Evolutionary conservation across 305 asterid species (phyloP).

Genomic region (Plantago lanceolata): DNA sequence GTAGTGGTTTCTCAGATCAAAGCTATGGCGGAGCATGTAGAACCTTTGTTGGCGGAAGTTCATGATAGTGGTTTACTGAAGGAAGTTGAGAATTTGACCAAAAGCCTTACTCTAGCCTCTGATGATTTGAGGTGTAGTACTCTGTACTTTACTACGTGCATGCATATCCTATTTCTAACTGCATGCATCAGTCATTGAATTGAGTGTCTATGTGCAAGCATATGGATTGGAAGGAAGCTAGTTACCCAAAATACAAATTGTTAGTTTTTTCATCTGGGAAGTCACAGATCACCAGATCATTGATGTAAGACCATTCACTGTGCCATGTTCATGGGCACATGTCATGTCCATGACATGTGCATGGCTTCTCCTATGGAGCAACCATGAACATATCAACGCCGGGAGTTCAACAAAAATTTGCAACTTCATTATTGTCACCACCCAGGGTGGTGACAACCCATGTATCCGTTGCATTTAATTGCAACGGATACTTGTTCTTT

Average conservation of each 20-base stretch:
- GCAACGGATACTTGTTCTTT: too few relatives aligned
- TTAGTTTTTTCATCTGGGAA: neutral
- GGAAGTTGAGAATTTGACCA: conserved; percentile 80
- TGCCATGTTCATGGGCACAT: too few relatives aligned
- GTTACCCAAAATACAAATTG: neutral
- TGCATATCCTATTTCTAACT: conserved; percentile 4
- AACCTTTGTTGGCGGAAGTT: conserved; percentile 83
- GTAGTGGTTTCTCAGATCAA: conserved; percentile 81
- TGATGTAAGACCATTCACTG: too few relatives aligned
- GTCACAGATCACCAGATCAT: neutral
- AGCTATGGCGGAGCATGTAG: conserved; percentile 86
- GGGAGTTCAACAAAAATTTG: too few relatives aligned
- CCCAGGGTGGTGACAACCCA: too few relatives aligned
- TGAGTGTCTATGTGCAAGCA: neutral
- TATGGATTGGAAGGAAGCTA: neutral
- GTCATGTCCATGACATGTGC: too few relatives aligned
- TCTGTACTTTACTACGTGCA: too few relatives aligned
- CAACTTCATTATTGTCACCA: too few relatives aligned
- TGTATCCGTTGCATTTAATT: too few relatives aligned
- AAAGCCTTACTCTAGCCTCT: conserved; percentile 80
- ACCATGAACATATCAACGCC: too few relatives aligned
- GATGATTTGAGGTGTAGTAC: conserved; percentile 70
- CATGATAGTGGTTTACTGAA: conserved; percentile 78
- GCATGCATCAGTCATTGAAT: conserved; percentile 1
- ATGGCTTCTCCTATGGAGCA: too few relatives aligned